Evolutionary conservation across 768 basidiomycete genomes (phyloP).

Genomic region (Lactarius sp.): DNA sequence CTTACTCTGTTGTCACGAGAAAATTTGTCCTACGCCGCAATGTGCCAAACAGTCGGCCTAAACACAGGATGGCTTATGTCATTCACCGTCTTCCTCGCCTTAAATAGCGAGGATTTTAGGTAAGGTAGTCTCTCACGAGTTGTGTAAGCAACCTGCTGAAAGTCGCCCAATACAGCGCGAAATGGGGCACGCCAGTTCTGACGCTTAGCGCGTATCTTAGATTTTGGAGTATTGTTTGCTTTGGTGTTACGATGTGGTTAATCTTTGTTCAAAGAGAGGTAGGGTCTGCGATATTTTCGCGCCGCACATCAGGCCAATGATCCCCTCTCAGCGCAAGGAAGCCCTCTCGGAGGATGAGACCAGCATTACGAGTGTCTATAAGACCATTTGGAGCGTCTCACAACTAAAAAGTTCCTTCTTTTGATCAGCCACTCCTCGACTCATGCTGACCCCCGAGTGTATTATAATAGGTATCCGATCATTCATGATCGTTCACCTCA

Average conservation of each 20-base stretch:
- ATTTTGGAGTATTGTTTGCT: slow-evolving; percentile 81
- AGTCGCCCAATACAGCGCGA: slow-evolving; percentile 40
- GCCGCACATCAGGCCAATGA: background rate
- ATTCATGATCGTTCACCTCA: slow-evolving; percentile 79
- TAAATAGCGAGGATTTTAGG: slow-evolving; percentile 88
- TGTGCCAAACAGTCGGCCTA: slow-evolving; percentile 94
- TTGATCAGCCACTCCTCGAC: background rate
- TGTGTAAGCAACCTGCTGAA: background rate
- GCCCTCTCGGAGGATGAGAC: slow-evolving; percentile 72
- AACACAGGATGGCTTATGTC: slow-evolving; percentile 94
- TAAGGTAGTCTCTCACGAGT: slow-evolving; percentile 37
- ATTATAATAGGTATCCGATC: slow-evolving; percentile 71
- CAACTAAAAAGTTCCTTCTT: slow-evolving; percentile 73
- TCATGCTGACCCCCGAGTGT: slow-evolving; percentile 4
- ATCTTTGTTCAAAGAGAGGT: slow-evolving; percentile 87
- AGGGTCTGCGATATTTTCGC: slow-evolving; percentile 24
- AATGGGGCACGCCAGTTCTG: slow-evolving; percentile 72
- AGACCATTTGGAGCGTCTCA: slow-evolving; percentile 91
- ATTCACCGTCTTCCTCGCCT: slow-evolving; percentile 95
- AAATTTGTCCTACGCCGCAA: slow-evolving; percentile 93
- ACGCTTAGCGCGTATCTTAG: slow-evolving; percentile 74
- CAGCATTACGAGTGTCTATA: slow-evolving; percentile 85
- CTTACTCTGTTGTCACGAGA: slow-evolving; percentile 85
- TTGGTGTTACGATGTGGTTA: slow-evolving; percentile 83
- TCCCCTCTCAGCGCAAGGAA: slow-evolving; percentile 61